Conservation (phyloP, 768 basidiomycete species). For the Leucocoprinus sp. region DNA sequence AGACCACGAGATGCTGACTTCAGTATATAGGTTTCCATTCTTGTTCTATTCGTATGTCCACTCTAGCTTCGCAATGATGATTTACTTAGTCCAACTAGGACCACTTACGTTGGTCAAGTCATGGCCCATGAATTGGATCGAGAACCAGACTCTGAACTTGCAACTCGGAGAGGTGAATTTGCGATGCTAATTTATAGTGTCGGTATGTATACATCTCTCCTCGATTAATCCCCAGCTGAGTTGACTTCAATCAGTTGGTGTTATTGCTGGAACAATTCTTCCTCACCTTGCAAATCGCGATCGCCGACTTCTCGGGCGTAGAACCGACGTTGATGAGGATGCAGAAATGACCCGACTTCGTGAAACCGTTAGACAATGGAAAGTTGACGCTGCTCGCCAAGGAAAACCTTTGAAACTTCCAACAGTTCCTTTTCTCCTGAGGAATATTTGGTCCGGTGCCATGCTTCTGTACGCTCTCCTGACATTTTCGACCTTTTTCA, state of each 20-base stretch:
- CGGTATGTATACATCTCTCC: constrained; percentile 37
- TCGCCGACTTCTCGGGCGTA: constrained; percentile 64
- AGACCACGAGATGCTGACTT: neutral
- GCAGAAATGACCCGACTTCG: constrained; percentile 64
- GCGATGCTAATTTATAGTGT: constrained; percentile 89
- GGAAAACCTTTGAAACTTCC: constrained; percentile 75
- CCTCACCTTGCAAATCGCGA: constrained; percentile 81
- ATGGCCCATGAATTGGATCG: constrained; percentile 73
- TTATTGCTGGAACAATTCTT: constrained; percentile 70
- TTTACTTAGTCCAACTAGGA: constrained; percentile 34
- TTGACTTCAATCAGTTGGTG: constrained; percentile 53
- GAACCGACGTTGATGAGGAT: constrained; percentile 67
- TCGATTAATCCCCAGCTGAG: constrained; percentile 3
- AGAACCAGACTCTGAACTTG: constrained; percentile 78
- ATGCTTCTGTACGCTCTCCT: constrained; percentile 72
- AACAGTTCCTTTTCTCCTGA: constrained; percentile 81
- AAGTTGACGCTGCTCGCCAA: constrained; percentile 68
- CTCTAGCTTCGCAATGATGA: neutral
- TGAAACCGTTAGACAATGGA: constrained; percentile 71
- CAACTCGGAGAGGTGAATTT: constrained; percentile 78
- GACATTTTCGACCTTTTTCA: constrained; percentile 81
- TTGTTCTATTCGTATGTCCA: constrained; percentile 75
- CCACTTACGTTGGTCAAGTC: constrained; percentile 89
- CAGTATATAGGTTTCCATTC: constrained; percentile 74
- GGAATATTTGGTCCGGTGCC: constrained; percentile 92